phyloP scores from a whole-genome alignment of 2,329 filamentous ascomycete species.

The Periconia sp. region DNA sequence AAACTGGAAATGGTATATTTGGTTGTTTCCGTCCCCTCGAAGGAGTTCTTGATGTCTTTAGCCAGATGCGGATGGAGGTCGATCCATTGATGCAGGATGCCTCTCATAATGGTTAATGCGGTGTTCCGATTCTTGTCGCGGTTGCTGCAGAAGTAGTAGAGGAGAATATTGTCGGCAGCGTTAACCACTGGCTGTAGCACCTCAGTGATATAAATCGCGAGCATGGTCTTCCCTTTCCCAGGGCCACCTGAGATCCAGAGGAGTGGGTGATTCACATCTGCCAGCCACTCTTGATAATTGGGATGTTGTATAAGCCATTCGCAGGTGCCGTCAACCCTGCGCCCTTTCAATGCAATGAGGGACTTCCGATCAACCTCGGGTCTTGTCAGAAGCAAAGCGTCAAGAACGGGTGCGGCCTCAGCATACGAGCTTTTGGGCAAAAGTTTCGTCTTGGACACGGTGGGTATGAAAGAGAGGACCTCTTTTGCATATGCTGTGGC shows the following conservation, averaged over 20 bases:
- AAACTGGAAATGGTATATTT: constrained; percentile 1
- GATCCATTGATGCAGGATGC: background rate
- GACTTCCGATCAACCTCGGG: background rate
- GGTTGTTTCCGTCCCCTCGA: background rate
- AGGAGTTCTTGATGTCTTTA: background rate
- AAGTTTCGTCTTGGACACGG: background rate
- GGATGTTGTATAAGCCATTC: constrained; percentile 1
- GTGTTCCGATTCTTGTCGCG: constrained; percentile 21
- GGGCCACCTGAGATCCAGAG: constrained; percentile 33
- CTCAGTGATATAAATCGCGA: constrained; percentile 35
- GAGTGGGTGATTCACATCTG: constrained; percentile 7
- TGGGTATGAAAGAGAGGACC: background rate
- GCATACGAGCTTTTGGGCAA: background rate
- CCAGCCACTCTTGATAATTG: background rate
- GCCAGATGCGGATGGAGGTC: background rate
- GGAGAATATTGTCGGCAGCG: constrained; percentile 3
- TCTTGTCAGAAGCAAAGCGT: constrained; percentile 1
- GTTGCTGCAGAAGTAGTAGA: constrained; percentile 33
- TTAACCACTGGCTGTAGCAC: constrained; percentile 20
- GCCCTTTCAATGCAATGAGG: background rate
- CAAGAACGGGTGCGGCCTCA: constrained; percentile 1
- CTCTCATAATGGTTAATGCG: background rate
- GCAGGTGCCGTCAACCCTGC: background rate
- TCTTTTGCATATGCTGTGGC: constrained; percentile 12
- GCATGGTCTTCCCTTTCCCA: constrained; percentile 42